Conservation (phyloP, 2,329 filamentous ascomycete genomes). For the Neoscytalidium dimidiatum region DNA sequence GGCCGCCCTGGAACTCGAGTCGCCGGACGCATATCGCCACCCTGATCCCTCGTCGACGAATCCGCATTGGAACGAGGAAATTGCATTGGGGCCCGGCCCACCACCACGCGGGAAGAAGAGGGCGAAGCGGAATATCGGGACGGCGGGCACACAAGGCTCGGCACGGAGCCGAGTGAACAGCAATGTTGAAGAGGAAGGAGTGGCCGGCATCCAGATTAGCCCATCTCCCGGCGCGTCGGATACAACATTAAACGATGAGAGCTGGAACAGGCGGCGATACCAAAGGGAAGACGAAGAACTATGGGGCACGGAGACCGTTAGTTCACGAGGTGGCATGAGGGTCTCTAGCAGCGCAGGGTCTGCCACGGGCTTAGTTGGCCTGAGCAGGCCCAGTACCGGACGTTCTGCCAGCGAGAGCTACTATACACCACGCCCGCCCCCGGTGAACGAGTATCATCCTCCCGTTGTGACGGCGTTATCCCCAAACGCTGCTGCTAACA, state of each 20-base stretch:
- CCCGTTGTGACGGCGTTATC: slow-evolving; percentile 79
- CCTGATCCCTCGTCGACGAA: slow-evolving; percentile 84
- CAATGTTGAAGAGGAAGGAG: slow-evolving; percentile 27
- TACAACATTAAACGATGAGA: slow-evolving; percentile 44
- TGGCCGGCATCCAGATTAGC: slow-evolving; percentile 23
- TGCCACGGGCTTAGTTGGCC: slow-evolving; percentile 33
- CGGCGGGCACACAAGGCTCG: slow-evolving; percentile 54
- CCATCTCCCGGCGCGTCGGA: slow-evolving; percentile 27
- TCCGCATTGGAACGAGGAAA: slow-evolving; percentile 85
- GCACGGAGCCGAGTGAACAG: slow-evolving; percentile 47
- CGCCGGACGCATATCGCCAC: slow-evolving; percentile 75
- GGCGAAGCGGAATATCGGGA: slow-evolving; percentile 63
- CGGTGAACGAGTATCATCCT: slow-evolving; percentile 83
- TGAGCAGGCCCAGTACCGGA: slow-evolving; percentile 30
- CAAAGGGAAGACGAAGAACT: slow-evolving; percentile 87
- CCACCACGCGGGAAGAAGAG: slow-evolving; percentile 61
- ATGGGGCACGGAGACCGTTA: slow-evolving; percentile 63
- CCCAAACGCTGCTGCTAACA: slow-evolving; percentile 67
- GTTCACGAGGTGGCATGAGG: slow-evolving; percentile 52
- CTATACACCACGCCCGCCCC: slow-evolving; percentile 57
- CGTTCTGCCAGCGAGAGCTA: slow-evolving; percentile 34
- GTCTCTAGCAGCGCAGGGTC: slow-evolving; percentile 28
- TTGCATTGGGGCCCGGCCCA: slow-evolving; percentile 74
- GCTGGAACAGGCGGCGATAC: slow-evolving; percentile 78
- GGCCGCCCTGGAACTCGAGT: slow-evolving; percentile 64